phyloP scores from a whole-genome alignment of 2,329 filamentous ascomycete species.

The Talaromyces islandicus region DNA sequence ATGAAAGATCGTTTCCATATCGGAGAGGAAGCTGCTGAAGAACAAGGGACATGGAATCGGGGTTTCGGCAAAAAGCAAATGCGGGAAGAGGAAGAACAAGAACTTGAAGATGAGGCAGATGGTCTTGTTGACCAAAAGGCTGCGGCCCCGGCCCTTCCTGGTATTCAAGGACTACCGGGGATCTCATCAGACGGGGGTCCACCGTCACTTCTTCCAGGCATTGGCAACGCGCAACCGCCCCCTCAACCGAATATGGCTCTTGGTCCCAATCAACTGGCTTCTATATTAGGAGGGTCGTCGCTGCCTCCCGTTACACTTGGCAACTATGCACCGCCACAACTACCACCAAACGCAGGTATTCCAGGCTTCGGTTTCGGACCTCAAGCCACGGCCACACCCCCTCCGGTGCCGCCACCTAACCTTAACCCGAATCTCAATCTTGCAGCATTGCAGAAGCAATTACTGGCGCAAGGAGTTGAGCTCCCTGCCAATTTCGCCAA shows the following conservation, averaged over 20 bases:
- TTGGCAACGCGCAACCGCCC: constrained; percentile 40
- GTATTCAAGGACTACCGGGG: constrained; percentile 49
- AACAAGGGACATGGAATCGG: constrained; percentile 88
- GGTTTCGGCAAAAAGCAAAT: constrained; percentile 70
- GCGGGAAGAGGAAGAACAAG: constrained; percentile 89
- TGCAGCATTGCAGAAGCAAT: constrained; percentile 33
- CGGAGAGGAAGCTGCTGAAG: constrained; percentile 86
- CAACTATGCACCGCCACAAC: constrained; percentile 16
- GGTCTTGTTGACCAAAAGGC: constrained; percentile 87
- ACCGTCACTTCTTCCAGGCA: constrained; percentile 39
- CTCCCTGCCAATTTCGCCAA: constrained; percentile 31
- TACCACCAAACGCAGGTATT: constrained; percentile 27
- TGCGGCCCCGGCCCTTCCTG: constrained; percentile 48
- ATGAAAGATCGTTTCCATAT: constrained; percentile 93
- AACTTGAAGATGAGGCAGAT: constrained; percentile 88
- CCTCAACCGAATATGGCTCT: constrained; percentile 33
- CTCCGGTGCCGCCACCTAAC: constrained; percentile 16
- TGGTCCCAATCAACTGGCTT: constrained; percentile 36
- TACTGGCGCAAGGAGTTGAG: constrained; percentile 28
- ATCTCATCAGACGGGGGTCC: constrained; percentile 38
- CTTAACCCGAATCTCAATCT: constrained; percentile 34
- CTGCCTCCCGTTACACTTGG: constrained; percentile 17
- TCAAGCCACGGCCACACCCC: constrained; percentile 45
- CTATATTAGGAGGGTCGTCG: constrained; percentile 43
- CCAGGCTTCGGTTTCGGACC: constrained; percentile 35